Base-by-base conservation (phyloP, 2,329 filamentous ascomycete species). In the Epichloe baconii region DNA sequence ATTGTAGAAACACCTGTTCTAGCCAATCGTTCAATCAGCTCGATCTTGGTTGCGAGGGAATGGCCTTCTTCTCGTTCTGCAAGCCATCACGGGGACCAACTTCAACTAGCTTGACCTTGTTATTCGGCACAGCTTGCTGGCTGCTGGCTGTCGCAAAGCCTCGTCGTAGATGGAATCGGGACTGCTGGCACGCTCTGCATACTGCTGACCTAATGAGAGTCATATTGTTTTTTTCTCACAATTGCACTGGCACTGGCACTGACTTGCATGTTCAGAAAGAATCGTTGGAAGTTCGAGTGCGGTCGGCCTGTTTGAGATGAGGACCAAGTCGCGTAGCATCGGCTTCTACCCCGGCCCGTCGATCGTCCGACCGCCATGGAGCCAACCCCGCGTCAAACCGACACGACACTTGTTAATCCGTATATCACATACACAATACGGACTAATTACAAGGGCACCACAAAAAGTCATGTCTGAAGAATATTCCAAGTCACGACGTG, bases 21-120 rank as follows among this genome's bases (percentile, higher is more conserved):
- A 36, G 82, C 79, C 54, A 94, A 70, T 54, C 79, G 73, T 57
- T 83, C 76, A 40, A 94, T 85, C 49, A 94, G 68, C 57, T 89
- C 80, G 51, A 91, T 77, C 67, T 94, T 94, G 2, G 82, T 88
- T 6, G 75, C 72, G 11, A 87, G 71, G 86, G 86, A 73, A 94
- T 84, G 31, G 74, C 74, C 56, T 73, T 78, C 68, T 85, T 86
- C 71, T 93, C 86, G 63, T 93, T 94, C 64, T 95, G 88, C 49
- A 94, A 70, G n/a, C 88, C 88, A 71, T 94, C 88, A 57, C 88
- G 77, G 36, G 88, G 87, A 8, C 86, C 87, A 55, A 94, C 88
- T 70, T 94, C 88, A 55, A 93, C 83, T 40, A 94, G 82, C 67
- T 73, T 76, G 54, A 81, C 75, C 53, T 61, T 65, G 61, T 71